phyloP scores from a whole-genome alignment of 2,329 filamentous ascomycete genomes.

The Fusarium torulosum region DNA sequence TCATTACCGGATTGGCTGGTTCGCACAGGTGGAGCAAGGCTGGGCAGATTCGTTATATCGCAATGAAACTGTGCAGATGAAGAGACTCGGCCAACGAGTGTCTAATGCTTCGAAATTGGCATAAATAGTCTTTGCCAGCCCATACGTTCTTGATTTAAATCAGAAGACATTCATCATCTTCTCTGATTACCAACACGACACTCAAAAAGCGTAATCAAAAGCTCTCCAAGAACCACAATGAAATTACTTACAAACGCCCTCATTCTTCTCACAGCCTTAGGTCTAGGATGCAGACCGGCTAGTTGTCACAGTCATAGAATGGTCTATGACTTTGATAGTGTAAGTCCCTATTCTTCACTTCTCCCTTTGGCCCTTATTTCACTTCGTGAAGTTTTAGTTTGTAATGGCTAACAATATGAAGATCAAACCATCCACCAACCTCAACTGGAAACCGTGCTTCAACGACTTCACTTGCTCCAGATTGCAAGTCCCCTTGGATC shows the following conservation, averaged over 20 bases:
- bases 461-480: not conserved
- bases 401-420: not conserved
- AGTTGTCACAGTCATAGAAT: not conserved
- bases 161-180: no score
- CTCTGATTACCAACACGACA: fast-evolving
- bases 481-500: not conserved
- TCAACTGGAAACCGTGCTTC: not conserved
- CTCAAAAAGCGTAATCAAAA: not conserved
- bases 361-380: not conserved
- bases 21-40: not conserved
- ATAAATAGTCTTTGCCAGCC: not conserved
- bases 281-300: not conserved
- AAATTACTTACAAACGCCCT: not conserved
- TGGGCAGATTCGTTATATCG: not conserved
- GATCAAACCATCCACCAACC: not conserved
- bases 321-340: not conserved
- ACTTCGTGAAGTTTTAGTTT: no score
- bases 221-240: not conserved
- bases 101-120: not conserved
- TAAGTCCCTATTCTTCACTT: not conserved
- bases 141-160: not conserved
- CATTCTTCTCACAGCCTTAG: not conserved
- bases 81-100: not conserved
- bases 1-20: not conserved
- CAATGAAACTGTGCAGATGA: not conserved